Percentiles rank a stretch among this genome's conserved stretches.
Conservation (phyloP, 2,329 filamentous ascomycete species). For the Orbilia blumenaviensis region DNA sequence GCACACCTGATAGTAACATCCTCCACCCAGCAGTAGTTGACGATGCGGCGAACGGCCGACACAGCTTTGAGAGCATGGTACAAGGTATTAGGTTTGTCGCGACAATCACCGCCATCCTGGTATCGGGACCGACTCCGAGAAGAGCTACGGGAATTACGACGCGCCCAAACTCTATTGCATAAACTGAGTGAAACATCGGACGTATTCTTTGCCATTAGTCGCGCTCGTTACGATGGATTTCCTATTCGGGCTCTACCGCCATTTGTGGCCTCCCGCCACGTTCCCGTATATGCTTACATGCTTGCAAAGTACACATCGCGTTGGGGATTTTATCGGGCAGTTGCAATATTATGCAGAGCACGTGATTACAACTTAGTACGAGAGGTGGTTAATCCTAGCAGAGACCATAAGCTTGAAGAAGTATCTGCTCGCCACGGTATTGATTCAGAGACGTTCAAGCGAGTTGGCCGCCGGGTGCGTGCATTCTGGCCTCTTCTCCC, state of each 20-base stretch:
- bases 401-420: constrained; percentile 57
- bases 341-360: constrained; percentile 59
- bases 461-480: constrained; percentile 58
- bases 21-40: neutral
- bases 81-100: constrained; percentile 58
- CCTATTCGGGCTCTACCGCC: constrained; percentile 55
- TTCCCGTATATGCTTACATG: constrained; percentile 62
- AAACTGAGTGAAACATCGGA: constrained; percentile 64
- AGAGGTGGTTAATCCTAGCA: constrained; percentile 64
- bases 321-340: constrained; percentile 62
- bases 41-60: neutral
- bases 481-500: constrained; percentile 61
- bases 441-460: constrained; percentile 59
- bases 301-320: constrained; percentile 63
- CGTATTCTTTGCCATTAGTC: constrained; percentile 62
- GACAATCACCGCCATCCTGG: constrained; percentile 60
- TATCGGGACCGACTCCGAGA: constrained; percentile 58
- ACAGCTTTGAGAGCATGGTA: constrained; percentile 53
- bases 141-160: constrained; percentile 60
- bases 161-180: constrained; percentile 58
- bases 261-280: constrained; percentile 57
- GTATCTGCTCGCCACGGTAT: constrained; percentile 62
- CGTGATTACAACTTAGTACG: constrained; percentile 57
- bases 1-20: too few relatives aligned
- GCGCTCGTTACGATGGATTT: constrained; percentile 62